Evolutionary conservation across 306 rosid genomes (phyloP).

Genomic region (Potentilla sterilis): DNA sequence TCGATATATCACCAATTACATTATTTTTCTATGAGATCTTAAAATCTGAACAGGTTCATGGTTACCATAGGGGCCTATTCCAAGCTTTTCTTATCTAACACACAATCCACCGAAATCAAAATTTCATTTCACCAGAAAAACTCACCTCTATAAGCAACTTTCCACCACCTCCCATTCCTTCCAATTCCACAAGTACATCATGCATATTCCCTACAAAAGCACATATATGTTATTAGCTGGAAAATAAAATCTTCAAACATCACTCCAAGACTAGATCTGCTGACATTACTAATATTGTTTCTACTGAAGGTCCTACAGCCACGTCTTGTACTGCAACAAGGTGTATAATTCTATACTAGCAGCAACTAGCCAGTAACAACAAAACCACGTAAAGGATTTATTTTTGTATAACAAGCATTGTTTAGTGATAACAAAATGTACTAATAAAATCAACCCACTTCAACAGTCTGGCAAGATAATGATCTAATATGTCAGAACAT

Average conservation of each 20-base stretch:
- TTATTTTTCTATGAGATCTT: neutral
- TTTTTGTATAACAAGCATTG: neutral
- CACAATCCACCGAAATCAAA: neutral
- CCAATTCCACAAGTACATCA: conserved; percentile 79
- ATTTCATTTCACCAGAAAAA: conserved; percentile 27
- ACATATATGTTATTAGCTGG: conserved; percentile 24
- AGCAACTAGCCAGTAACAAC: conserved; percentile 10
- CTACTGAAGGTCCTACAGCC: conserved; percentile 1
- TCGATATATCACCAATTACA: neutral
- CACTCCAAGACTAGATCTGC: conserved; percentile 8
- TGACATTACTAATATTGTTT: conserved; percentile 7
- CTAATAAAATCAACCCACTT: conserved; percentile 20
- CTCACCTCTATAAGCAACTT: conserved; percentile 80
- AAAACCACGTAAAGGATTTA: conserved; percentile 8
- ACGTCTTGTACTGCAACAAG: neutral
- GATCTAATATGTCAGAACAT: conserved; percentile 20
- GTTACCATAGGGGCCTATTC: neutral
- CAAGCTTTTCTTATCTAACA: neutral
- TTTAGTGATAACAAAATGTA: neutral
- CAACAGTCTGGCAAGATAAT: conserved; percentile 17
- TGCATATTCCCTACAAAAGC: conserved; percentile 64
- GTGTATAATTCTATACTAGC: neutral
- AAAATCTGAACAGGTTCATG: neutral
- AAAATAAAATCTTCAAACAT: conserved; percentile 19
- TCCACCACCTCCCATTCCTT: conserved; percentile 99